phyloP scores from a whole-genome alignment of 169 alveolate genomes.

The Theileria annulata region DNA sequence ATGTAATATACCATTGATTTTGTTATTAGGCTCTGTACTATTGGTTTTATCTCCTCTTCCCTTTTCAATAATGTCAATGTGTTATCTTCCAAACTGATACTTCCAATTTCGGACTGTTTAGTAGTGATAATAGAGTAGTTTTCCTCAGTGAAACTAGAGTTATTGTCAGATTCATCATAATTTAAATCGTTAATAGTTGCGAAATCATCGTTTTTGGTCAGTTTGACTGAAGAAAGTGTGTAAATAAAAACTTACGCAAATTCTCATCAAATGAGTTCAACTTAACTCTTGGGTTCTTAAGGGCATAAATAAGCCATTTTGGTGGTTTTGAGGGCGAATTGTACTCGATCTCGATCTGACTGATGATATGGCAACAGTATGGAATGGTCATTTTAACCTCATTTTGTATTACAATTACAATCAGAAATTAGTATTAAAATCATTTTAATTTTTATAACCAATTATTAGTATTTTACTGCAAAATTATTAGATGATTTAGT shows the following conservation, averaged over 20 bases:
- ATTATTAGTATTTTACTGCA: too few species aligned
- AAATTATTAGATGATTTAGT: background rate
- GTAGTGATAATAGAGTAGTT: background rate
- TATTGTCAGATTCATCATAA: background rate
- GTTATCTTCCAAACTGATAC: constrained; percentile 1
- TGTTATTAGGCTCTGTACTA: background rate
- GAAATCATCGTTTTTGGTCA: background rate
- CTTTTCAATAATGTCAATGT: background rate
- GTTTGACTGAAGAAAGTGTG: background rate
- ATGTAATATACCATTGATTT: constrained; percentile 57
- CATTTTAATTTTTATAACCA: background rate
- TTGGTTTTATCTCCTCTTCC: background rate
- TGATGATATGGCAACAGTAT: constrained; percentile 57
- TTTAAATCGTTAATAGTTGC: background rate
- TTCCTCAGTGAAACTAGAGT: background rate
- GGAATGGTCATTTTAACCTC: constrained; percentile 42
- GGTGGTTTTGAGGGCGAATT: constrained; percentile 49
- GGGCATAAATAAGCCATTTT: constrained; percentile 26
- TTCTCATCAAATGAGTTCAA: background rate
- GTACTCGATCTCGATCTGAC: constrained; percentile 50
- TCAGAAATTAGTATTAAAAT: background rate
- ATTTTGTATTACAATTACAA: background rate
- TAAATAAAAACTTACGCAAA: background rate
- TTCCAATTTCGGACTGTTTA: background rate
- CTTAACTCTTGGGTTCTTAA: constrained; percentile 46